A percentile compares a stretch with the other conserved stretches of the same genome.
Evolutionary conservation across 164 flowering plant genomes (phyloP).

Genomic region (Magnolia kwangsiensis): DNA sequence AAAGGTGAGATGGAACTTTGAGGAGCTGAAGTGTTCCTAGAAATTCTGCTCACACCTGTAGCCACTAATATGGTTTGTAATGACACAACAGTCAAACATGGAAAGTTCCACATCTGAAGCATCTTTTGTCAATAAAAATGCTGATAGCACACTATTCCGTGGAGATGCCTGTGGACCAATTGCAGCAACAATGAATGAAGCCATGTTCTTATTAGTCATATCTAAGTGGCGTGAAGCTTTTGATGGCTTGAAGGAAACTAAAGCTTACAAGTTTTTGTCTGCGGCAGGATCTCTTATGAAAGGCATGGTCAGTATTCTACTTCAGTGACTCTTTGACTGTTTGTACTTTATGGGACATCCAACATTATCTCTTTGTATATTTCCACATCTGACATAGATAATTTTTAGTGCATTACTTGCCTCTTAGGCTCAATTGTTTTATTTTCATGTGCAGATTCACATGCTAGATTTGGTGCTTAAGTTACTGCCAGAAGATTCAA

Average conservation of each 20-base stretch:
- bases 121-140: constrained; percentile 19
- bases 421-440: neutral
- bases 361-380: neutral
- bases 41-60: neutral
- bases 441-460: constrained; percentile 53
- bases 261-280: constrained; percentile 69
- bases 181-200: constrained; percentile 81
- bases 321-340: neutral
- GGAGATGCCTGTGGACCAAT: constrained; percentile 90
- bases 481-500: constrained; percentile 57
- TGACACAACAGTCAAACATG: constrained; percentile 32
- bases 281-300: constrained; percentile 82
- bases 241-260: constrained; percentile 83
- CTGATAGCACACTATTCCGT: constrained; percentile 46
- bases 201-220: constrained; percentile 73
- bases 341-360: neutral
- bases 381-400: neutral
- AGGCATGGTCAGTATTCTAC: constrained; percentile 56
- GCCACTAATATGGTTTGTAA: neutral
- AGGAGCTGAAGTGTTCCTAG: neutral
- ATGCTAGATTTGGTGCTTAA: constrained; percentile 83
- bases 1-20: constrained; percentile 41
- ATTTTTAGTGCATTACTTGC: neutral
- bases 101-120: constrained; percentile 28
- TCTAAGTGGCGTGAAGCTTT: constrained; percentile 80